Evolutionary conservation across 306 rosid species (phyloP).

Genomic region (Fragaria ananassa): DNA sequence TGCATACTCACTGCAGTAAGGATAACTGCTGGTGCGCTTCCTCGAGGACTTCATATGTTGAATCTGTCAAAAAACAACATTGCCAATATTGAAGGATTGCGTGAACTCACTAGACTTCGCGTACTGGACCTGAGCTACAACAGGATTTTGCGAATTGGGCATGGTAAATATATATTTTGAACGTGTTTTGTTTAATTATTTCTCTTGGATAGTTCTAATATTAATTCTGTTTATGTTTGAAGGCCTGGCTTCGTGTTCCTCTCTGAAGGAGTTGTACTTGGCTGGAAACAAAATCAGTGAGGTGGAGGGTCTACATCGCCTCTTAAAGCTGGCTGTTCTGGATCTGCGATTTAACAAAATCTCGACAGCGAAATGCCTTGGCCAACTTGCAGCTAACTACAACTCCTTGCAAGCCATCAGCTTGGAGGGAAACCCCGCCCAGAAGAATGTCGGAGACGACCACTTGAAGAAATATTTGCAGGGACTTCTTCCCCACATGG

Average conservation of each 20-base stretch:
- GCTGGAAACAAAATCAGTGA: constrained; percentile 94
- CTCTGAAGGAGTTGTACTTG: constrained; percentile 86
- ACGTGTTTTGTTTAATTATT: background rate
- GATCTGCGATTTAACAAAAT: constrained; percentile 86
- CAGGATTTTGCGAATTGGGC: constrained; percentile 78
- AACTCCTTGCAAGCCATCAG: constrained; percentile 80
- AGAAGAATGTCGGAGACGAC: constrained; percentile 94
- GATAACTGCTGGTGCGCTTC: constrained; percentile 86
- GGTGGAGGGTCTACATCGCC: constrained; percentile 97
- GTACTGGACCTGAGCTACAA: constrained; percentile 85
- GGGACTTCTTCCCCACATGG: constrained; percentile 87
- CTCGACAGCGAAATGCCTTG: constrained; percentile 89
- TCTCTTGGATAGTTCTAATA: background rate
- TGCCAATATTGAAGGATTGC: constrained; percentile 74
- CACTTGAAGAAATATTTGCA: constrained; percentile 83
- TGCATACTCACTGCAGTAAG: constrained; percentile 51
- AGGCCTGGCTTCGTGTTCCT: constrained; percentile 92
- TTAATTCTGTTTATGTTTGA: constrained; percentile 20
- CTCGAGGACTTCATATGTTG: constrained; percentile 83
- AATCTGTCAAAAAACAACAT: constrained; percentile 84
- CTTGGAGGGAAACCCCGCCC: constrained; percentile 92
- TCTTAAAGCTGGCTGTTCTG: constrained; percentile 68
- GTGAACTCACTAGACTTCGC: constrained; percentile 91
- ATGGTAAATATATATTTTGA: constrained; percentile 49
- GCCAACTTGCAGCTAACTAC: constrained; percentile 94